These are phyloP conservation scores for Picea glauca DNA, from an alignment of 75 land plant genomes.

Conservation along the genomic window DNA sequence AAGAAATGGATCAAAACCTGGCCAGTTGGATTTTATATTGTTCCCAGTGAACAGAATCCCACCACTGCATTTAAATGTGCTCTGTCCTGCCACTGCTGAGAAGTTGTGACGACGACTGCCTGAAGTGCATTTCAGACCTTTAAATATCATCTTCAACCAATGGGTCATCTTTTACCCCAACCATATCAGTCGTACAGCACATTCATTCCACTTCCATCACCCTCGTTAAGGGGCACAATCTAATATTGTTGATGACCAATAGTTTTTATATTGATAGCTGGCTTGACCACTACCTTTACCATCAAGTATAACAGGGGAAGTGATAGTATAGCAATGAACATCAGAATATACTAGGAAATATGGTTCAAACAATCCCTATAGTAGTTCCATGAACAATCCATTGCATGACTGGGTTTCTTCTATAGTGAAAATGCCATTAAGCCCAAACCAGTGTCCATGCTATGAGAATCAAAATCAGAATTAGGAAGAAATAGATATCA, in stretches of 20 bases:
- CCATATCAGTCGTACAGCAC: no score
- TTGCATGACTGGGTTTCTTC: neutral
- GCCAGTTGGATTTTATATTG: no score
- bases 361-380: neutral
- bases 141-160: no score
- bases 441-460: neutral
- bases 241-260: conserved; percentile 7
- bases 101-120: no score
- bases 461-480: conserved; percentile 8
- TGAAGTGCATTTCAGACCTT: no score
- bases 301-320: neutral
- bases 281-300: neutral
- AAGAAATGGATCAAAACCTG: no score
- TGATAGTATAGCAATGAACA: neutral
- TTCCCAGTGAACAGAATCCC: no score
- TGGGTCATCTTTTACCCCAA: no score
- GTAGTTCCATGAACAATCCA: neutral
- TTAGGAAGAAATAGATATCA: neutral
- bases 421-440: conserved; percentile 3
- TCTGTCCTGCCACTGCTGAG: no score
- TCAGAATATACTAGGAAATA: neutral
- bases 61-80: no score
- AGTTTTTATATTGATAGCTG: conserved; percentile 1
- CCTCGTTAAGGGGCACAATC: conserved; percentile 5
- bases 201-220: conserved; percentile 3